Base-by-base conservation (phyloP, 1,284 basidiomycete genomes). In the Rhodotorula sp. region DNA sequence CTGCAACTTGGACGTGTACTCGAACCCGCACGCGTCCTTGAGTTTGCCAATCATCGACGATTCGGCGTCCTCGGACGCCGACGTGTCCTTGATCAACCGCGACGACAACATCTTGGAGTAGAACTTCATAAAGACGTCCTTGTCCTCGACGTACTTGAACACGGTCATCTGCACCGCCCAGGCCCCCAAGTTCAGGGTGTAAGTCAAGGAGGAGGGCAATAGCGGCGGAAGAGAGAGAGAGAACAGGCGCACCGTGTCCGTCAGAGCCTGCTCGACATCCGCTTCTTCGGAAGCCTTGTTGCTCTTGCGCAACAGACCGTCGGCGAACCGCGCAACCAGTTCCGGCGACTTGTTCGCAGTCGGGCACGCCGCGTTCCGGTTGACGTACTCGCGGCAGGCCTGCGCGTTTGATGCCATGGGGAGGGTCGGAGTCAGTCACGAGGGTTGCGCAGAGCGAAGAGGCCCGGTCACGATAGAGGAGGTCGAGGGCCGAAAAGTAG, bases 111-210 rank as follows among this genome's bases (percentile, higher is more conserved):
- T 95, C 77, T 93, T 97, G 57, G 91, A 91, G 84, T 99, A 99
- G 85, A 97, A 99, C 58, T 92, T 93, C 80, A 98, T 95, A 89
- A 99, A 99, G 18, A 99, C 94, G 79, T 99, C 96, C 85, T 97
- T 97, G 84, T 99, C 96, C 81, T 97, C 94, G 77, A 99, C 90
- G 81, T 97, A 99, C 82, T 97, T 97, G 89, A 99, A 99, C 62
- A 99, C 85, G 57, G 95, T 85, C 95, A 98, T 97, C 93, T 95
- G 76, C 4, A 42, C 3, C 30, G 15, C 53, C 20, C 64, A 55
- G n/a, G n/a, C n/a, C n/a, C n/a, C n/a, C n/a, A n/a, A n/a, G 18
- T 67, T 51, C 42, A n/a, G 61, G 17, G 12, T 24, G 24, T 20
- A 6, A 18, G 44, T 29, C 37, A 51, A 61, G 24, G 58, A 49